Conservation (phyloP, 1,284 basidiomycete genomes). For the Papiliotrema fonsecae region DNA sequence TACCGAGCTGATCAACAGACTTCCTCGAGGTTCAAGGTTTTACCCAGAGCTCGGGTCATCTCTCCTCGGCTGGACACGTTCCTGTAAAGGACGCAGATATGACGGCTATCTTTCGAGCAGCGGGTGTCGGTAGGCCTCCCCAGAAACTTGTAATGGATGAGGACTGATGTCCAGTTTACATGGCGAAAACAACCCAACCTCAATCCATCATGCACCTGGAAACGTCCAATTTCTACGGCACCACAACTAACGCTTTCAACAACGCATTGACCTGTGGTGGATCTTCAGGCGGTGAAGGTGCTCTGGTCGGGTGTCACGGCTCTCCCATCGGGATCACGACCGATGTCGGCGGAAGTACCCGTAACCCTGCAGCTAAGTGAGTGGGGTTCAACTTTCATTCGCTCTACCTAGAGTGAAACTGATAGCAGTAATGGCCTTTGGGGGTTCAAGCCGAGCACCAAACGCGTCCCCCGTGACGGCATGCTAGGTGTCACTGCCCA, state of each 20-base stretch:
- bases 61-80: neutral
- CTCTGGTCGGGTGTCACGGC: conserved; percentile 47
- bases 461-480: conserved; percentile 37
- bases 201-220: conserved; percentile 38
- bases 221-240: conserved; percentile 30
- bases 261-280: conserved; percentile 55
- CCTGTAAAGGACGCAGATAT: conserved; percentile 10
- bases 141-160: neutral
- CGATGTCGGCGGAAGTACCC: conserved; percentile 9
- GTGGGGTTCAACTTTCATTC: neutral
- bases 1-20: neutral
- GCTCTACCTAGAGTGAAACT: neutral
- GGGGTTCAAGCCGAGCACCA: conserved; percentile 38
- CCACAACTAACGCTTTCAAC: conserved; percentile 52
- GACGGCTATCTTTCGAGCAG: conserved; percentile 9
- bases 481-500: conserved; percentile 21
- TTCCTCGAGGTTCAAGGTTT: conserved; percentile 3
- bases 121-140: conserved; percentile 8
- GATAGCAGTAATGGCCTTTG: conserved; percentile 30
- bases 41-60: conserved; percentile 3
- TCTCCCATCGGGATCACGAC: conserved; percentile 6
- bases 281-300: conserved; percentile 58
- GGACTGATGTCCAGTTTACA: conserved; percentile 3
- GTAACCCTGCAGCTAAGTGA: neutral
- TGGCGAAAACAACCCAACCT: conserved; percentile 23